A percentile compares a stretch with the other conserved stretches of the same genome.
These are phyloP conservation scores for Yamadazyma triangularis DNA, from an alignment of 1,139 yeast species.

Conservation along the genomic window DNA sequence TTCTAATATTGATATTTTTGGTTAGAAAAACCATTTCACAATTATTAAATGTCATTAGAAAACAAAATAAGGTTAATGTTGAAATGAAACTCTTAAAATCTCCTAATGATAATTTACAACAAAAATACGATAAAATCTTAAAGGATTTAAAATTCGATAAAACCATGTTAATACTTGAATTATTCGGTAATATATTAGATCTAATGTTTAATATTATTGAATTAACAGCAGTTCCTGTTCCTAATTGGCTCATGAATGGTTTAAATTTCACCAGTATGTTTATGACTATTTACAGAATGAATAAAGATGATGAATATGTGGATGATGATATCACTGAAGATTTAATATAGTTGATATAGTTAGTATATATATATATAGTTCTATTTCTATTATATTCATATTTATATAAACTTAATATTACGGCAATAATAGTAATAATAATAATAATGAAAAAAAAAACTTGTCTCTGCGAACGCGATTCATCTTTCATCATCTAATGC, in stretches of 20 bases:
- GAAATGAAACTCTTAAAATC: constrained; percentile 33
- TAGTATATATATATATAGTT: too few species aligned
- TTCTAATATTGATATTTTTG: constrained; percentile 37
- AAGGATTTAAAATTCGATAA: constrained; percentile 44
- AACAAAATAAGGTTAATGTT: constrained; percentile 34
- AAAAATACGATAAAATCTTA: constrained; percentile 37
- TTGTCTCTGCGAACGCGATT: too few species aligned
- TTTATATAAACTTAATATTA: too few species aligned
- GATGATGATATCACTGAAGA: constrained; percentile 47
- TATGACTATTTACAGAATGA: constrained; percentile 50
- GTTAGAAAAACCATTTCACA: constrained; percentile 42
- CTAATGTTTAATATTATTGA: constrained; percentile 40
- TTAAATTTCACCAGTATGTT: constrained; percentile 45
- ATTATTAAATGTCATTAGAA: constrained; percentile 35
- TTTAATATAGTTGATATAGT: constrained; percentile 20
- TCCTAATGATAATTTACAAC: constrained; percentile 25
- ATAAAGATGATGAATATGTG: constrained; percentile 45
- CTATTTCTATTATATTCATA: too few species aligned
- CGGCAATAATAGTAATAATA: too few species aligned
- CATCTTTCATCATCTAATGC: constrained; percentile 6
- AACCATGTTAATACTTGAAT: constrained; percentile 39
- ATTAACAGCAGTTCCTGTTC: constrained; percentile 31
- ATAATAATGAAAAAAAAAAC: too few species aligned
- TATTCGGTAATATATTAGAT: constrained; percentile 42
- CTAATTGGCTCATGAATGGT: constrained; percentile 41